Percentiles rank a stretch among this genome's conserved stretches.
phyloP scores from a whole-genome alignment of 805 yeast genomes.

The Starmera caribaea region DNA sequence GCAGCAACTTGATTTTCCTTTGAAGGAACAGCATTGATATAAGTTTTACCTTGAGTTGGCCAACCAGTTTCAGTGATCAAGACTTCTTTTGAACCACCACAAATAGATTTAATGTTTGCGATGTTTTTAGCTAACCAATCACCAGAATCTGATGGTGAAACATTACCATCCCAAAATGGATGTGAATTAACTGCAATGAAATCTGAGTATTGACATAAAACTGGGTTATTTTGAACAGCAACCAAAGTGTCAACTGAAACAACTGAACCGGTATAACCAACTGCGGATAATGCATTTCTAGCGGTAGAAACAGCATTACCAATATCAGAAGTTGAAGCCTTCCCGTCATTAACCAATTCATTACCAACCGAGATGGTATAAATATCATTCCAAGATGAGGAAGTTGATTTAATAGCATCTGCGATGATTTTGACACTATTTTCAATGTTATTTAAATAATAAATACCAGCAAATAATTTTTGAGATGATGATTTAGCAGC shows the following conservation, averaged over 20 bases:
- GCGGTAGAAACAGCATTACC: constrained; percentile 37
- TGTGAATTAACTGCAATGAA: constrained; percentile 60
- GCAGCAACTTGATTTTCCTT: constrained; percentile 41
- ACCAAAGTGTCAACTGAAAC: constrained; percentile 59
- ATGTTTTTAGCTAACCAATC: constrained; percentile 42
- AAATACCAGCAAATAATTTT: constrained; percentile 49
- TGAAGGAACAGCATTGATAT: constrained; percentile 49
- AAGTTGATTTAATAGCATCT: constrained; percentile 31
- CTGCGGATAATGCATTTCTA: constrained; percentile 32
- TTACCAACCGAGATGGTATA: constrained; percentile 56
- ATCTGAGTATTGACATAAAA: constrained; percentile 46
- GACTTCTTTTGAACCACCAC: constrained; percentile 36
- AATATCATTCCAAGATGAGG: constrained; percentile 47
- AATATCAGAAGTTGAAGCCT: constrained; percentile 36
- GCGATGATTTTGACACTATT: constrained; percentile 34
- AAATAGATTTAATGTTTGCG: constrained; percentile 29
- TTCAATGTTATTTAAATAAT: constrained; percentile 34
- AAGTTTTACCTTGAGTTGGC: constrained; percentile 53
- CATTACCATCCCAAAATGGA: constrained; percentile 54
- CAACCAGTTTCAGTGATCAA: constrained; percentile 60
- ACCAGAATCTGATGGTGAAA: constrained; percentile 42
- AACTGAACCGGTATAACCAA: constrained; percentile 43
- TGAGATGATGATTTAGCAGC: constrained; percentile 38
- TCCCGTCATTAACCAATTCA: constrained; percentile 50
- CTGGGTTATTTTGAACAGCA: constrained; percentile 44